Conservation (phyloP, 176 grass and related monocot genomes). For the Carex pumila region DNA sequence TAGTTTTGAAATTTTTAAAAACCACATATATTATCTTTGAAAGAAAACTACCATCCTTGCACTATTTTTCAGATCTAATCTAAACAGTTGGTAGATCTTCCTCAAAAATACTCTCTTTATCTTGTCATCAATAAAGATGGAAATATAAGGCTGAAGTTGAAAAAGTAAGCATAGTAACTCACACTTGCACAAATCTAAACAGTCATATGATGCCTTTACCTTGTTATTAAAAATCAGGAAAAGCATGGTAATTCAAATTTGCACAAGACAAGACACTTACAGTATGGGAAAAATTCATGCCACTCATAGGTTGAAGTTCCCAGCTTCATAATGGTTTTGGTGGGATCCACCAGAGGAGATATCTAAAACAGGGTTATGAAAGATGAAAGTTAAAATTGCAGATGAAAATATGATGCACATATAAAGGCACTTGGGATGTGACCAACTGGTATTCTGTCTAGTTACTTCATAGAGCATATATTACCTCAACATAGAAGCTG, state of each 20-base stretch:
- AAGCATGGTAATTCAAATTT: not conserved
- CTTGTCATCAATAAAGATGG: not conserved
- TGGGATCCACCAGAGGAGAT: conserved; percentile 77
- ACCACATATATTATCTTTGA: not conserved
- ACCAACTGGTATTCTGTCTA: not conserved
- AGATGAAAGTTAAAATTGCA: not conserved
- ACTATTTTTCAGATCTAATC: not conserved
- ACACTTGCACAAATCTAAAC: not conserved
- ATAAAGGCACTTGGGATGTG: not conserved
- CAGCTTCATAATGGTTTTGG: conserved; percentile 65
- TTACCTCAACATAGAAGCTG: conserved; percentile 98
- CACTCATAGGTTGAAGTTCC: conserved; percentile 57
- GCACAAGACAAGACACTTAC: conserved; percentile 35
- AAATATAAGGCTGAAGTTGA: not conserved
- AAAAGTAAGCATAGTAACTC: not conserved
- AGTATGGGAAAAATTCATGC: conserved; percentile 93
- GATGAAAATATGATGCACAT: not conserved
- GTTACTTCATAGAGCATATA: not conserved
- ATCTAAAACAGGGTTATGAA: conserved; percentile 39
- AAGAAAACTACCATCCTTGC: not conserved
- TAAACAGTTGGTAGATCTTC: not conserved
- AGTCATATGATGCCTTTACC: not conserved
- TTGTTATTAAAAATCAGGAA: not conserved
- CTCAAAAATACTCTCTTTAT: not conserved
- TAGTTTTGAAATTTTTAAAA: not conserved